phyloP scores from a whole-genome alignment of 2,329 filamentous ascomycete genomes.

The Colletotrichum sp. region DNA sequence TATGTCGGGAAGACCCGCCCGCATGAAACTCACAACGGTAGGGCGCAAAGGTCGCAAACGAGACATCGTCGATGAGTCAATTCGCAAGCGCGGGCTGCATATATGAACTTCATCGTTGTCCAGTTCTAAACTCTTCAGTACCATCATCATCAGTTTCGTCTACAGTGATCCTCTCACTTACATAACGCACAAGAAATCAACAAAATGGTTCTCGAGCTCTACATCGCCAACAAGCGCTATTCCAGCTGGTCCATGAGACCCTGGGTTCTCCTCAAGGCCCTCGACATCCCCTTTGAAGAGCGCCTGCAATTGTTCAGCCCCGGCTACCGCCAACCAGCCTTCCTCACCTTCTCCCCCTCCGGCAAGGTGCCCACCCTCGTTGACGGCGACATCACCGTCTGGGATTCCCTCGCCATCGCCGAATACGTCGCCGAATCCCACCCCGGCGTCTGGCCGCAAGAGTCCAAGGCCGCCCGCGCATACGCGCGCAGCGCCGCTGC shows the following conservation, averaged over 20 bases:
- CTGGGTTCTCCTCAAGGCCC: conserved; percentile 49
- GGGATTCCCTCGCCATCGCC: conserved; percentile 54
- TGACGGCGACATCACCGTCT: conserved; percentile 35
- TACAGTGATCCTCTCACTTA: not conserved
- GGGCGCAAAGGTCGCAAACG: not conserved
- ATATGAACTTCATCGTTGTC: not conserved
- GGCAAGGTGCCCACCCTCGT: conserved; percentile 48
- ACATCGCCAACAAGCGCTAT: conserved; percentile 50
- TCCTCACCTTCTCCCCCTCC: conserved; percentile 41
- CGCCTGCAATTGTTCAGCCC: conserved; percentile 38
- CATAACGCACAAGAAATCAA: too few relatives aligned
- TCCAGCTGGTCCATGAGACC: conserved; percentile 52
- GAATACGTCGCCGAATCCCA: conserved; percentile 51
- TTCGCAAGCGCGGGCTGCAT: not conserved
- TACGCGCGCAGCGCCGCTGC: conserved; percentile 48
- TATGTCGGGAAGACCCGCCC: not conserved
- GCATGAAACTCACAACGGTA: not conserved
- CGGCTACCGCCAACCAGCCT: conserved; percentile 36
- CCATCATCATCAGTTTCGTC: accelerated
- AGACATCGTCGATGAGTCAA: conserved; percentile 5
- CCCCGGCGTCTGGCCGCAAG: conserved; percentile 45
- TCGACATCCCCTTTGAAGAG: conserved; percentile 47
- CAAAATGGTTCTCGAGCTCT: conserved; percentile 43
- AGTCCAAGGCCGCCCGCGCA: conserved; percentile 40
- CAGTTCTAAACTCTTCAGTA: not conserved